Evolutionary conservation across 192 early-diverging fungal genomes (phyloP).

Genomic region (Chytriomyces sp.): DNA sequence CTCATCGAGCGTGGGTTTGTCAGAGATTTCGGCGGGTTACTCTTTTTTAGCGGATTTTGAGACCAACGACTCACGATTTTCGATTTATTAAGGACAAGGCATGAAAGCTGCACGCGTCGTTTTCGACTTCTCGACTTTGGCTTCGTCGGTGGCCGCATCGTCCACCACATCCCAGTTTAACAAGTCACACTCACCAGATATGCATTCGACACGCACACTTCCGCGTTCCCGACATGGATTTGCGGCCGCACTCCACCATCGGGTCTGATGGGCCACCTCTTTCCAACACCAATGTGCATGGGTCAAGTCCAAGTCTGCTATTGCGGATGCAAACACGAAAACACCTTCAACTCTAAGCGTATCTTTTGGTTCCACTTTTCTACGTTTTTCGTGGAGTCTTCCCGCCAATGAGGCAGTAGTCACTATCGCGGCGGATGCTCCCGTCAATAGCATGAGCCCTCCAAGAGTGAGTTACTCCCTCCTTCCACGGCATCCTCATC

Average conservation of each 20-base stretch:
- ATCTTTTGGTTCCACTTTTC: neutral
- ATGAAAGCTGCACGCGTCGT: too few species aligned
- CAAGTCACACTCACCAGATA: conserved; percentile 31
- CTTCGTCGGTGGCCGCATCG: too few species aligned
- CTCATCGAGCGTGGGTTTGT: too few species aligned
- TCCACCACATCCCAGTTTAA: too few species aligned
- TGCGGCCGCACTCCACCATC: conserved; percentile 22
- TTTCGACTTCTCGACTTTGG: too few species aligned
- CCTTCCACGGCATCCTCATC: neutral
- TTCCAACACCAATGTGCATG: neutral
- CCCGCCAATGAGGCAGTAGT: neutral
- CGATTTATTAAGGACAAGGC: too few species aligned
- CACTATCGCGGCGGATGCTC: neutral
- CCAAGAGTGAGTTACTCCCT: neutral
- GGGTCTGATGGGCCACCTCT: neutral
- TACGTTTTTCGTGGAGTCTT: neutral
- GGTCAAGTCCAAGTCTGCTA: too few species aligned
- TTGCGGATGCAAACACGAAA: neutral
- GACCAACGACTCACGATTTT: too few species aligned
- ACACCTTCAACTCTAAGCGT: neutral
- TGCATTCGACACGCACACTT: conserved; percentile 12
- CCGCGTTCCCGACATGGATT: conserved; percentile 19
- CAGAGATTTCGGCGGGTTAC: too few species aligned
- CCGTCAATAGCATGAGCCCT: neutral
- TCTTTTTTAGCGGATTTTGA: too few species aligned